These are phyloP conservation scores for Naegleria fowleri DNA, from an alignment of 208 protist species.

Conservation along the genomic window DNA sequence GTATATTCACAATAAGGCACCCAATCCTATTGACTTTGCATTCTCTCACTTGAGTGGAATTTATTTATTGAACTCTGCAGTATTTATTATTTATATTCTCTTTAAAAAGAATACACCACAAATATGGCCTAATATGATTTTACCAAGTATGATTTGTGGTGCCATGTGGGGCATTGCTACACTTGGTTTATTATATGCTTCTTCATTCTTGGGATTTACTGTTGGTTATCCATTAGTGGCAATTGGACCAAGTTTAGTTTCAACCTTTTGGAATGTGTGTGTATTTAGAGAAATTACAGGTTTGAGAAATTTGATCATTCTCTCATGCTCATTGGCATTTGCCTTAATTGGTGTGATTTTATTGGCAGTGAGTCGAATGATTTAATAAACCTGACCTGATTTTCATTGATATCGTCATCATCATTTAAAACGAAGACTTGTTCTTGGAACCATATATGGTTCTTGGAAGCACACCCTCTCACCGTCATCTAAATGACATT, in stretches of 20 bases:
- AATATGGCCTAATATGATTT: constrained; percentile 32
- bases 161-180: constrained; percentile 47
- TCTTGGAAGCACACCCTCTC: no score
- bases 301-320: constrained; percentile 38
- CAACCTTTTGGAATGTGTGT: constrained; percentile 40
- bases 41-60: constrained; percentile 52
- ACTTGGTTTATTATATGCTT: constrained; percentile 37
- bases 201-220: constrained; percentile 35
- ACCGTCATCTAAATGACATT: no score
- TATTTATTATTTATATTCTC: constrained; percentile 41
- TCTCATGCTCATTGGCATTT: constrained; percentile 35
- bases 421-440: no score
- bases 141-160: constrained; percentile 43
- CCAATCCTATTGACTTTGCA: constrained; percentile 42
- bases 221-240: constrained; percentile 45
- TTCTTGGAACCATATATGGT: no score
- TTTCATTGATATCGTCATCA: no score
- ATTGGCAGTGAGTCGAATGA: constrained; percentile 36
- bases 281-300: constrained; percentile 50
- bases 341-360: constrained; percentile 29
- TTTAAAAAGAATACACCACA: constrained; percentile 31
- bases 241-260: constrained; percentile 42
- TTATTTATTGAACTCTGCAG: constrained; percentile 35
- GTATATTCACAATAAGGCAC: constrained; percentile 19
- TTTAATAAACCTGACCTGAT: no score